Evolutionary conservation across 805 yeast species (phyloP).

Genomic region (Cyberlindnera nakhonratchasimensis): DNA sequence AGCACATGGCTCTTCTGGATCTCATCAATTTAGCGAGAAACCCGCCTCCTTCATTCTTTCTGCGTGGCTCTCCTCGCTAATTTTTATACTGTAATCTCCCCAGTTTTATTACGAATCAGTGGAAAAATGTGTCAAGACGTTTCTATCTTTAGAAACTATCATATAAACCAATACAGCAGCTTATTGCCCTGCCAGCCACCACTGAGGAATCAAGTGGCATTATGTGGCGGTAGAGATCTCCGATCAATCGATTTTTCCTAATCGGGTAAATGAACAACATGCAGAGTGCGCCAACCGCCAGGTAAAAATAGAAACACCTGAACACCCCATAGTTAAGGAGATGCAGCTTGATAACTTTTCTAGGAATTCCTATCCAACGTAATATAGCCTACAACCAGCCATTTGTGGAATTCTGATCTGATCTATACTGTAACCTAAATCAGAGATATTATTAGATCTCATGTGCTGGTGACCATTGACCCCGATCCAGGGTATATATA

Average conservation of each 20-base stretch:
- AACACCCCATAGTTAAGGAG: background rate
- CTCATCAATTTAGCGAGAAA: too few species aligned
- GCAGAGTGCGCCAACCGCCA: background rate
- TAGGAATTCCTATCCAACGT: too few species aligned
- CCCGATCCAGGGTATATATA: too few species aligned
- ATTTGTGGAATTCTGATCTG: slow-evolving; percentile 12
- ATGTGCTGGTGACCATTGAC: background rate
- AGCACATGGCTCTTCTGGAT: too few species aligned
- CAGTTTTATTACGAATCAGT: background rate
- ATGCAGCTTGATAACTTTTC: background rate
- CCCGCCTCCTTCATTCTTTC: too few species aligned
- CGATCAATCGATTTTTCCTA: background rate
- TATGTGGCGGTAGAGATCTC: too few species aligned
- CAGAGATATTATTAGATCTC: background rate
- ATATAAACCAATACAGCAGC: too few species aligned
- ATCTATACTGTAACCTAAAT: slow-evolving; percentile 3
- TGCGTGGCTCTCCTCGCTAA: too few species aligned
- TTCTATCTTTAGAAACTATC: slow-evolving; percentile 1
- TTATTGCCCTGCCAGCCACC: too few species aligned
- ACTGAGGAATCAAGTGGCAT: background rate
- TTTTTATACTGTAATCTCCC: background rate
- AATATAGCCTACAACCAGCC: slow-evolving; percentile 12
- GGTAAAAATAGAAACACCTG: slow-evolving; percentile 1
- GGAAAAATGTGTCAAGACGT: background rate
- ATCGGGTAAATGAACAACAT: background rate